Evolutionary conservation across 75 land plant genomes (phyloP), one percentile per base, ranked within the genome.

Genomic region (Selaginella tamariscina): DNA sequence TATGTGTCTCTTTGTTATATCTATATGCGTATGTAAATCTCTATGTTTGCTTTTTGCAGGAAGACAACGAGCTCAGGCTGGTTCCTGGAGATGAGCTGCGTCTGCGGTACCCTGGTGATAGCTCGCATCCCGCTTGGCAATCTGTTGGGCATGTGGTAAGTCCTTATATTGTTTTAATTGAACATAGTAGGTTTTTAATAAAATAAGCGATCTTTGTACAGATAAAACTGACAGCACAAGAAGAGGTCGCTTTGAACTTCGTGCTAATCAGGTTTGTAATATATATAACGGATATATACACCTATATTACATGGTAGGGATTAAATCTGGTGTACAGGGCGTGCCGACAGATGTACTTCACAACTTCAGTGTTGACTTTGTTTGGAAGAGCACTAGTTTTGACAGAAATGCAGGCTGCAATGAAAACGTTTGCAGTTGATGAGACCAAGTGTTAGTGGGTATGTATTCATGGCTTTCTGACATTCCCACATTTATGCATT

Each of bases 381-480:
- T 95, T 22, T 95, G 99, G 99, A 95, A 95, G 72, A 95, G 99
- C 72, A 95, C 99, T 15, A 95, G 99, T 70, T 95, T 95, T 80
- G 99, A 95, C 65, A 71, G 99, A 55, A n/a, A 90, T 91, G 99
- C 99, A 95, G 69, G 82, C 80, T 21, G 89, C 99, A 5, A 95
- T 95, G 99, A 95, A 95, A 67, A 91, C 82, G 22, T 89, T 95
- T 87, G 99, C 96, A 69, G 99, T 95, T 30, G 99, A 95, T 77
- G 99, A 95, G 67, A 95, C 99, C 8, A n/a, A 95, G 99, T 91
- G 99, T 95, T 54, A 95, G 99, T 73, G 99, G 99, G 99, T 94
- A 68, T 64, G 11, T 32, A 23, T 73, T n/a, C 22, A 31, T 30
- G n/a, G n/a, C n/a, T n/a, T n/a, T n/a, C n/a, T n/a, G n/a, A n/a